A percentile compares a stretch with the other conserved stretches of the same genome.
phyloP scores from a whole-genome alignment of 345 rosid genomes.

The Moricandia arvensis region DNA sequence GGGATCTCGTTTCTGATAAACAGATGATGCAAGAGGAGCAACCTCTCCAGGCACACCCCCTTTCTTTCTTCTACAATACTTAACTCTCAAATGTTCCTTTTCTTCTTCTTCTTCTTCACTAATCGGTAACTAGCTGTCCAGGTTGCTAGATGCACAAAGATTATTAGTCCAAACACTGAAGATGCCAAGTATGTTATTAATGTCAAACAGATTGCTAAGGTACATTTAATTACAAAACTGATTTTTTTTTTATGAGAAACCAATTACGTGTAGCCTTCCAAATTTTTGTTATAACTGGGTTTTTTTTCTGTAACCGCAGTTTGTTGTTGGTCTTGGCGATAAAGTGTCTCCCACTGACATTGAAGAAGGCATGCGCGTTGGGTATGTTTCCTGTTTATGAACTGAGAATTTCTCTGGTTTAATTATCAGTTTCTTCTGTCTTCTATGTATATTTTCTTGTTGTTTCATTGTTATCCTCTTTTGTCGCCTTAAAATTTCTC shows the following conservation, averaged over 20 bases:
- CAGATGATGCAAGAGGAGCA: conserved; percentile 99
- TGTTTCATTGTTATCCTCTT: too few relatives aligned
- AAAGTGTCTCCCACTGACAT: conserved; percentile 95
- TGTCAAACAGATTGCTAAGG: conserved; percentile 98
- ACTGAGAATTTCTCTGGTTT: not conserved
- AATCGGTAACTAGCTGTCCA: too few relatives aligned
- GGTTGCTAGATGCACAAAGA: conserved; percentile 99
- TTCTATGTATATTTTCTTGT: too few relatives aligned
- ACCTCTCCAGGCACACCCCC: too few relatives aligned
- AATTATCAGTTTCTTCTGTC: too few relatives aligned
- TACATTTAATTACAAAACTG: not conserved
- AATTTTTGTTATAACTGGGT: conserved; percentile 11
- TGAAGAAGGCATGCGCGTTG: conserved; percentile 99
- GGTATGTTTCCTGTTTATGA: conserved; percentile 51
- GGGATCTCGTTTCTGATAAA: conserved; percentile 99
- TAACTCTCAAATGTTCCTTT: too few relatives aligned
- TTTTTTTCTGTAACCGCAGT: conserved; percentile 46
- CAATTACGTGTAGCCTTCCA: too few relatives aligned
- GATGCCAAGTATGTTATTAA: conserved; percentile 95
- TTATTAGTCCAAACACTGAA: conserved; percentile 90
- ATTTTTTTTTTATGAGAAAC: not conserved
- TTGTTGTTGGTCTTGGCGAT: conserved; percentile 98
- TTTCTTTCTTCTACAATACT: too few relatives aligned
- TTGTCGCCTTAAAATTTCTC: too few relatives aligned
- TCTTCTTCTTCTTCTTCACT: too few relatives aligned